These are phyloP conservation scores for Arxiozyma heterogenica DNA, from an alignment of 1,139 yeast genomes.

Conservation along the genomic window DNA sequence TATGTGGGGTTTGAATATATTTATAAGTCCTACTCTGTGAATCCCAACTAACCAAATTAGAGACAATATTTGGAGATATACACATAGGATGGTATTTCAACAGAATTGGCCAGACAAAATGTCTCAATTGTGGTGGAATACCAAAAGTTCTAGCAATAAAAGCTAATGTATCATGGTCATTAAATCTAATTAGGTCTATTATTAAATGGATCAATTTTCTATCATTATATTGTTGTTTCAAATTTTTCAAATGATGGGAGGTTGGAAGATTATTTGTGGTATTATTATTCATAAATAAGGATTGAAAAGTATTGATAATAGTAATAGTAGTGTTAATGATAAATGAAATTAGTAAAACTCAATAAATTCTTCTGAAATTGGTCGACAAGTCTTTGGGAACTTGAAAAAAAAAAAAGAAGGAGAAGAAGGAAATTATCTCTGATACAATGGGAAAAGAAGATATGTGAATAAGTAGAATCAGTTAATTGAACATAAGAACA, in stretches of 20 bases:
- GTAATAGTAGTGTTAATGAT: not conserved
- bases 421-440: no score
- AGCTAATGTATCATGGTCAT: constrained; percentile 45
- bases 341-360: no score
- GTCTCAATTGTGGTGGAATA: constrained; percentile 72
- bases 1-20: constrained; percentile 15
- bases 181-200: constrained; percentile 25
- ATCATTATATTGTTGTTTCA: constrained; percentile 24
- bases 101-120: constrained; percentile 76
- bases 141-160: constrained; percentile 76
- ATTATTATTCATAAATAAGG: not conserved
- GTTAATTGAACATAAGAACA: no score
- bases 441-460: no score
- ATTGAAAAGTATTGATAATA: not conserved
- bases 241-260: constrained; percentile 20
- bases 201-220: constrained; percentile 22
- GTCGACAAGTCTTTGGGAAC: no score
- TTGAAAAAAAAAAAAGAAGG: no score
- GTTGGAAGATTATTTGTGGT: constrained; percentile 13
- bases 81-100: constrained; percentile 81
- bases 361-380: not conserved
- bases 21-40: constrained; percentile 15
- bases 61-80: constrained; percentile 57
- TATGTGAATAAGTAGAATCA: no score
- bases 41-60: constrained; percentile 37